Evolutionary conservation across 495 filamentous ascomycete species (phyloP).

Genomic region (Penicillium verhagenii): DNA sequence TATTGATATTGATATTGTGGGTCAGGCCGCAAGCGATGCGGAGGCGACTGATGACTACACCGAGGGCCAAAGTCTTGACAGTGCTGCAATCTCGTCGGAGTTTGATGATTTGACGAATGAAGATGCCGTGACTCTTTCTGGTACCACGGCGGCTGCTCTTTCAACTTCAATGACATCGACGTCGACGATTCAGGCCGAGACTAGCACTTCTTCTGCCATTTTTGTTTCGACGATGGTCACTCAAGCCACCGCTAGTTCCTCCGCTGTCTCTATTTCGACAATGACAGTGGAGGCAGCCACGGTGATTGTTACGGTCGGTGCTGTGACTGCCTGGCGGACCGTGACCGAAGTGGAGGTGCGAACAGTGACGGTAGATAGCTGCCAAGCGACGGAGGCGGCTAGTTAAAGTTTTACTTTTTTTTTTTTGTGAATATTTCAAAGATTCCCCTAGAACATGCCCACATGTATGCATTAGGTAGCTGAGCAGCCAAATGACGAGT

Average conservation of each 20-base stretch:
- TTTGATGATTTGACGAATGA: slow-evolving; percentile 26
- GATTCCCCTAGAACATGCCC: not conserved
- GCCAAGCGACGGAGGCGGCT: not conserved
- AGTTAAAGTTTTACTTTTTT: not conserved
- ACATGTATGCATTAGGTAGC: not conserved
- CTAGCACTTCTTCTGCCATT: not conserved
- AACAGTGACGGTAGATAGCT: slow-evolving; percentile 12
- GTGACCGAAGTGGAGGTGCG: not conserved
- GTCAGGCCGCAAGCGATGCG: slow-evolving; percentile 13
- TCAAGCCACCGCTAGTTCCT: not conserved
- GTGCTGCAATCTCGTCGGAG: slow-evolving; percentile 37
- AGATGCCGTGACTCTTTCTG: not conserved
- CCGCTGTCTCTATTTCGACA: not conserved
- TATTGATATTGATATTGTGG: slow-evolving; percentile 68
- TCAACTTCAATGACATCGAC: slow-evolving; percentile 1
- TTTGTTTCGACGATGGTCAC: not conserved
- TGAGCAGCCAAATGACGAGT: too few relatives aligned
- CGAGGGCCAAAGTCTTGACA: slow-evolving; percentile 36
- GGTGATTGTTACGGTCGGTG: slow-evolving; percentile 1
- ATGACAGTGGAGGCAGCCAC: not conserved
- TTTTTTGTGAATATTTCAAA: not conserved
- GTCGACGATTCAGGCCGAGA: not conserved
- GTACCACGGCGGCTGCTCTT: not conserved
- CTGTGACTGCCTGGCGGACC: slow-evolving; percentile 20
- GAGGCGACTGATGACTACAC: slow-evolving; percentile 20